Evolutionary conservation across 495 filamentous ascomycete species (phyloP).

Genomic region (Hypoxylon rickii): DNA sequence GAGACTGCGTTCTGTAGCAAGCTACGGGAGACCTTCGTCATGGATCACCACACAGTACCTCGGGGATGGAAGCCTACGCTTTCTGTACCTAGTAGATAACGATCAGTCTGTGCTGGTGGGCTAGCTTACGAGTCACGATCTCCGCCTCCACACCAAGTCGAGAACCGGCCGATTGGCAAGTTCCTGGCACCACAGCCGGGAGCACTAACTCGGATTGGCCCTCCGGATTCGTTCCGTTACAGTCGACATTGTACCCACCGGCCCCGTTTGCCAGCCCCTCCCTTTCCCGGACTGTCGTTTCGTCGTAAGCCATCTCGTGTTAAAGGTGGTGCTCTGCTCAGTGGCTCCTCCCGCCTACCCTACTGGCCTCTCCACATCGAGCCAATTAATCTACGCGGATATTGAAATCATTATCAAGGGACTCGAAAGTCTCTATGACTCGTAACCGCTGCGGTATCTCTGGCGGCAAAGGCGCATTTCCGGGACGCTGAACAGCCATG

Average conservation of each 20-base stretch:
- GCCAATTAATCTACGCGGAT: conserved; percentile 13
- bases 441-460: conserved; percentile 48
- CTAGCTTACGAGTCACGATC: conserved; percentile 16
- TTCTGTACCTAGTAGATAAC: conserved; percentile 15
- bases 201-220: conserved; percentile 20
- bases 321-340: conserved; percentile 6
- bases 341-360: neutral
- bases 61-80: neutral
- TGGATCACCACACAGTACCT: neutral
- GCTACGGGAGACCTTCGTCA: neutral
- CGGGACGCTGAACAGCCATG: conserved; percentile 63
- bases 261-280: conserved; percentile 10
- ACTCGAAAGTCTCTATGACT: conserved; percentile 53
- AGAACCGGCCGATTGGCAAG: conserved; percentile 20
- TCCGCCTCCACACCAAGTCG: conserved; percentile 11
- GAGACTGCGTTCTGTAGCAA: neutral
- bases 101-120: neutral
- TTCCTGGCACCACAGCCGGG: conserved; percentile 19
- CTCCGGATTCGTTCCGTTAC: conserved; percentile 18
- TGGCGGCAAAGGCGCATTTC: conserved; percentile 59
- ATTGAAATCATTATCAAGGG: conserved; percentile 33
- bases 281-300: conserved; percentile 12
- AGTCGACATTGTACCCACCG: conserved; percentile 3
- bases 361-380: neutral
- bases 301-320: conserved; percentile 12